Base-by-base conservation (phyloP, 2,329 filamentous ascomycete genomes). In the Aspergillus neoniger region DNA sequence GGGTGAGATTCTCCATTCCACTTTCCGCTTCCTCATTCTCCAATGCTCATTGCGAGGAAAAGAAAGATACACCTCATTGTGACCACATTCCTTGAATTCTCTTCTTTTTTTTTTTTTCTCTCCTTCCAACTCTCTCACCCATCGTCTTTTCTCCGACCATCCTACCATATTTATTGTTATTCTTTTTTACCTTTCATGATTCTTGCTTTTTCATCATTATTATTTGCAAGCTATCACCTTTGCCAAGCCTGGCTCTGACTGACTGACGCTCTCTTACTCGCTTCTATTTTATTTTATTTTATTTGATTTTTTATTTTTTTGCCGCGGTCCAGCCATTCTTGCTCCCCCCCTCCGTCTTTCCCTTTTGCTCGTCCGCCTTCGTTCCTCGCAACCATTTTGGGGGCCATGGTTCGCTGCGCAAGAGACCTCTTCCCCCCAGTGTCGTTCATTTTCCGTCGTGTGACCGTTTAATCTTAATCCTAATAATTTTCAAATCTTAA, bases 331-430 rank as follows among this genome's bases (percentile, higher is more conserved):
- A 60, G 53, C 47, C 44, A 30, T 17, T 57, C 43, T 49, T 44
- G 21, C 39, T 30, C 63, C 63, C 47, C 55, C 8, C 64, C 63
- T 53, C 64, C 67, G 63, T 57, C 57, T 52, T 25, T 21, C 54
- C 57, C 53, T 25, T 55, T 55, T 21, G 19, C 54, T 38, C 23
- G 28, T 39, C 52, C 39, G 49, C 55, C 61, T 55, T 39, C 41
- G 49, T 56, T 51, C 39, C 51, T 58, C 28, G 55, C 55, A 61
- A 61, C 60, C 60, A 44, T 55, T 57, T 57, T 54, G 52, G 58
- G 58, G 41, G 64, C 63, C 64, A 66, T 67, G 65, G 44, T 63
- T 53, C 43, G 57, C 54, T 60, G 53, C 54, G 55, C 55, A 49
- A 48, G 44, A 52, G 38, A 58, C 44, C 32, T 55, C 50, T 54